Evolutionary conservation across 768 basidiomycete genomes (phyloP), one percentile per base, ranked within the genome.

Genomic region (Mycena polygramma): DNA sequence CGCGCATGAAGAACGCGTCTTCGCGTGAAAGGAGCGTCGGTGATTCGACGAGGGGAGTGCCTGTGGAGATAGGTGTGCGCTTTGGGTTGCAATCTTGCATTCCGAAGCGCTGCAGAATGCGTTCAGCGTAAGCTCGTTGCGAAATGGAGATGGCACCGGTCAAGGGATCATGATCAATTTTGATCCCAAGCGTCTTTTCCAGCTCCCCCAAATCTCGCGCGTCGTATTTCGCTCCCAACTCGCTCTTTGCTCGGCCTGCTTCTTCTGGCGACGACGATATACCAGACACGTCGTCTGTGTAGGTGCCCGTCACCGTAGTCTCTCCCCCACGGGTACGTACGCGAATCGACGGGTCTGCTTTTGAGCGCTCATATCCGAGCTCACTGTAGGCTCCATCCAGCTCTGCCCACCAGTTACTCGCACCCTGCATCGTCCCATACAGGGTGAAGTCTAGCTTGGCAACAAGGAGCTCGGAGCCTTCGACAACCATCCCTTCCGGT

Each of bases 61-160:
- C 53, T 36, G 43, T 4, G 13, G 51, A 43, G 8, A 63, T 10
- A 0, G 62, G 68, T 6, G 68, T 57, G 19, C 39, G 30, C n/a
- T 63, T 61, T 19, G 39, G 46, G 14, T 58, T 39, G 55, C 45
- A 57, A 20, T 63, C 62, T 11, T 41, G 14, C 62, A 69, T 69
- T 7, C 57, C 49, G 30, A 77, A 77, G 49, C 74, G 61, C 17
- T 63, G 51, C n/a, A n/a, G n/a, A n/a, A n/a, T n/a, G n/a, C 72
- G 54, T 15, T 75, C 58, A n/a, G 81, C 71, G 49, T 81, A 83
- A 4, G 68, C 66, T 0, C 62, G 45, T 55, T 84, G 82, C 9
- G 74, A 78, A 11, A 81, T 63, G 13, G 77, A 72, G 17, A 84
- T 62, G 13, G 63, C 1, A 1, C 63, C 52, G 14, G 52, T 2